phyloP scores from a whole-genome alignment of 2,329 filamentous ascomycete genomes.

The Exophiala sideris region DNA sequence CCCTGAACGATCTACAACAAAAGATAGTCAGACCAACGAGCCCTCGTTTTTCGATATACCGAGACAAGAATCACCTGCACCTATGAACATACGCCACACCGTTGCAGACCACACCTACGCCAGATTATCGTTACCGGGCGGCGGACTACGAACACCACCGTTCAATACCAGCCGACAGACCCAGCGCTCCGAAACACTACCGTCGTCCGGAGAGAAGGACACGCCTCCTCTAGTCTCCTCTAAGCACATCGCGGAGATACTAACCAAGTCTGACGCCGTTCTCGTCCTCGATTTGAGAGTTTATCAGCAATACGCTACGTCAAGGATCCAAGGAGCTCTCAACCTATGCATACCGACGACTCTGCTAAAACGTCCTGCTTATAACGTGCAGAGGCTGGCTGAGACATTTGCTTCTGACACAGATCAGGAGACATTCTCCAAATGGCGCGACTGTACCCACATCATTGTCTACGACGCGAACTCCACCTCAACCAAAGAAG shows the following conservation, averaged over 20 bases:
- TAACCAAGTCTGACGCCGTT: constrained; percentile 53
- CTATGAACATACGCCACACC: constrained; percentile 38
- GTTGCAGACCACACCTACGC: constrained; percentile 46
- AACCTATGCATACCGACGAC: constrained; percentile 96
- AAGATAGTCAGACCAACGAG: constrained; percentile 13
- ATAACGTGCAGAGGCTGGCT: constrained; percentile 81
- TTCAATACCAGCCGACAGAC: constrained; percentile 3
- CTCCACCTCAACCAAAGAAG: constrained; percentile 76
- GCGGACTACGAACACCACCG: constrained; percentile 42
- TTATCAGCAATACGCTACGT: constrained; percentile 72
- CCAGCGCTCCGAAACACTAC: constrained; percentile 53
- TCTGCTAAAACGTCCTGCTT: constrained; percentile 82
- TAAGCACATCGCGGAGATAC: constrained; percentile 54
- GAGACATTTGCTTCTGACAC: constrained; percentile 75
- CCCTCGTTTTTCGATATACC: constrained; percentile 42
- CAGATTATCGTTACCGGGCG: constrained; percentile 54
- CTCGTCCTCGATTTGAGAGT: constrained; percentile 84
- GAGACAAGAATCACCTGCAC: constrained; percentile 48
- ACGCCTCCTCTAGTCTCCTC: constrained; percentile 53
- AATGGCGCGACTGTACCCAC: constrained; percentile 69
- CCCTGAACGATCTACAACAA: constrained; percentile 5
- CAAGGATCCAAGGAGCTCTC: constrained; percentile 73
- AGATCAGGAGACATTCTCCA: constrained; percentile 69
- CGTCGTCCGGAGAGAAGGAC: constrained; percentile 45
- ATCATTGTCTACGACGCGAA: constrained; percentile 85